These are phyloP conservation scores for Chytridium lagenaria DNA, from an alignment of 371 early-diverging fungal species.

Conservation along the genomic window DNA sequence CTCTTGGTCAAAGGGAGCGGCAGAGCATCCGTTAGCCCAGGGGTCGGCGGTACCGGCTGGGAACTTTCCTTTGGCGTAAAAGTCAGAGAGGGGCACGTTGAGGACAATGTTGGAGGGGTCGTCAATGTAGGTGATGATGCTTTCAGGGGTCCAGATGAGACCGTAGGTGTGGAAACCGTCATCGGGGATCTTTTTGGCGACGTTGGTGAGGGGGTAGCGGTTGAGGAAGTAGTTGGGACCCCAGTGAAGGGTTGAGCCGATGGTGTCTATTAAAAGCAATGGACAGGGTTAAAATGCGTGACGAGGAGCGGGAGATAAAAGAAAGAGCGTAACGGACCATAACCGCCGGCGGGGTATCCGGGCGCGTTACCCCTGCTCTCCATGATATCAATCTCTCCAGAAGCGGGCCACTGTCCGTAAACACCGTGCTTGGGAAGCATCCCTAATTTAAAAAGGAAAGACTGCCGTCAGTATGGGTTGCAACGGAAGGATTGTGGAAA, in stretches of 20 bases:
- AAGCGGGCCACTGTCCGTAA: slow-evolving; percentile 76
- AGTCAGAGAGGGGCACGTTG: slow-evolving; percentile 45
- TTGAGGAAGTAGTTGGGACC: slow-evolving; percentile 41
- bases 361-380: slow-evolving; percentile 69
- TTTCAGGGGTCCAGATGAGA: slow-evolving; percentile 63
- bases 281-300: neutral
- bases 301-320: neutral
- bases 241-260: slow-evolving; percentile 70
- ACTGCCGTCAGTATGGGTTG: neutral
- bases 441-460: slow-evolving; percentile 14
- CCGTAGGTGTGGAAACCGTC: slow-evolving; percentile 54
- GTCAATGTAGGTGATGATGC: slow-evolving; percentile 68
- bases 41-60: slow-evolving; percentile 59
- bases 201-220: slow-evolving; percentile 47
- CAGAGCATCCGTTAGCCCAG: slow-evolving; percentile 53
- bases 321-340: slow-evolving; percentile 31
- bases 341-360: slow-evolving; percentile 64
- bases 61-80: slow-evolving; percentile 53
- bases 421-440: slow-evolving; percentile 69
- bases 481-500: neutral
- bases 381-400: slow-evolving; percentile 58
- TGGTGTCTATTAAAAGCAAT: slow-evolving; percentile 19
- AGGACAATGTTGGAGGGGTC: slow-evolving; percentile 53
- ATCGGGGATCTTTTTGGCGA: slow-evolving; percentile 27
- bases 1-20: slow-evolving; percentile 39